Percentiles rank a stretch among this genome's conserved stretches.
These are phyloP conservation scores for Theileria parva DNA, from an alignment of 169 alveolate species.

Conservation along the genomic window DNA sequence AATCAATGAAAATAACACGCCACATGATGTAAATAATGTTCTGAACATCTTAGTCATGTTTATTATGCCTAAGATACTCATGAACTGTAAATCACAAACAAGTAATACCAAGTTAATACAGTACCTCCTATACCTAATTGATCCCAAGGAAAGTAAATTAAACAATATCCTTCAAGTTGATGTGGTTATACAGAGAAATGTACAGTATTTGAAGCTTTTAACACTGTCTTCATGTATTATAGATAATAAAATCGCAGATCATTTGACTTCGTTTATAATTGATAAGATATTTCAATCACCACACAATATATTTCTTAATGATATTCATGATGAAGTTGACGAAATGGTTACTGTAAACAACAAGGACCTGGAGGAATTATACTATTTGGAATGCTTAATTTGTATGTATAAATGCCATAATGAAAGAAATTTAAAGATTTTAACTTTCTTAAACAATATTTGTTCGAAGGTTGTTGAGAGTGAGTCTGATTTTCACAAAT, in stretches of 20 bases:
- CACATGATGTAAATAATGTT: background rate
- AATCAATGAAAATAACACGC: background rate
- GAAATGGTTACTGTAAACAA: too few relatives aligned
- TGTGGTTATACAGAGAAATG: background rate
- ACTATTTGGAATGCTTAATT: background rate
- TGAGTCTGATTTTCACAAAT: too few relatives aligned
- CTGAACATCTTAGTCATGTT: background rate
- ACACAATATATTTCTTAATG: too few relatives aligned
- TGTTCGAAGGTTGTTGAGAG: too few relatives aligned
- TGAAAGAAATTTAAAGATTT: background rate
- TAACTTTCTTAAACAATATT: background rate
- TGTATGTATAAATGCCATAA: constrained; percentile 8
- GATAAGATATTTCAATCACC: too few relatives aligned
- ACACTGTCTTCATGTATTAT: background rate
- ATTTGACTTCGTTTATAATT: background rate
- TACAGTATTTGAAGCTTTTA: constrained; percentile 2
- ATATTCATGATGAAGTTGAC: too few relatives aligned
- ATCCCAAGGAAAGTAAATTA: background rate
- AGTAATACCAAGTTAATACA: background rate
- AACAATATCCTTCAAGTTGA: background rate
- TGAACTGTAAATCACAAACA: background rate
- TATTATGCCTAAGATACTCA: constrained; percentile 11
- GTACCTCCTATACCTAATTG: background rate
- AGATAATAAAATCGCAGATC: background rate
- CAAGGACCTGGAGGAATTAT: too few relatives aligned